phyloP scores from a whole-genome alignment of 768 basidiomycete species.

The Suillus alpinus region DNA sequence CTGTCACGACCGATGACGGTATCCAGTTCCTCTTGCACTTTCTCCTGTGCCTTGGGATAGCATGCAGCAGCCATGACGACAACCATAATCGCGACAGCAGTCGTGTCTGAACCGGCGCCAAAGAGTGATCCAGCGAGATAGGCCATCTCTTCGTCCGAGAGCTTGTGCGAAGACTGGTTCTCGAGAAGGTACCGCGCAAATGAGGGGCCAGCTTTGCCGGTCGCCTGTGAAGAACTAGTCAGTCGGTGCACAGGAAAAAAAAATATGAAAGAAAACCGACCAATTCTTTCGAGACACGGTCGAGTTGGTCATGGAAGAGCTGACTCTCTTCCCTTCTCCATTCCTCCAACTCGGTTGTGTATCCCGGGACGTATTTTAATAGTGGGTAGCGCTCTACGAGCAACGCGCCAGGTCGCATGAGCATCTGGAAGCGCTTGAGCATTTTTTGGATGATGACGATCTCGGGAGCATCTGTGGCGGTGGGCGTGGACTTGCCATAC shows the following conservation, averaged over 20 bases:
- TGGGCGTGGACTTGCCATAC: slow-evolving; percentile 33
- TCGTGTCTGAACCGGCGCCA: slow-evolving; percentile 67
- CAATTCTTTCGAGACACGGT: slow-evolving; percentile 43
- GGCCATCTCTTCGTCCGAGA: slow-evolving; percentile 55
- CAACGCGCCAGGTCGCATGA: slow-evolving; percentile 35
- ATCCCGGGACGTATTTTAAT: slow-evolving; percentile 54
- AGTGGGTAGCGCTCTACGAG: slow-evolving; percentile 36
- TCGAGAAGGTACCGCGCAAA: slow-evolving; percentile 61
- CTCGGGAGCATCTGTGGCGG: slow-evolving; percentile 27
- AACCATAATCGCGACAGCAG: slow-evolving; percentile 56
- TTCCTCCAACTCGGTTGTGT: slow-evolving; percentile 51
- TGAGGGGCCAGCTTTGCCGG: slow-evolving; percentile 31
- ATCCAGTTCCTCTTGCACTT: slow-evolving; percentile 56
- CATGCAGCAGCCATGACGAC: slow-evolving; percentile 56
- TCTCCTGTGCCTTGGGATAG: slow-evolving; percentile 49
- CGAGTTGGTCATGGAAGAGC: slow-evolving; percentile 53
- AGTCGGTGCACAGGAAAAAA: too few species aligned
- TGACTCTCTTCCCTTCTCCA: slow-evolving; percentile 56
- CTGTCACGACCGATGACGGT: slow-evolving; percentile 45
- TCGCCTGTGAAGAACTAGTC: slow-evolving; percentile 12
- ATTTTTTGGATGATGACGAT: slow-evolving; percentile 32
- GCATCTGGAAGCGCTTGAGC: slow-evolving; percentile 33
- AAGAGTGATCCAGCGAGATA: slow-evolving; percentile 66
- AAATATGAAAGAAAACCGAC: slow-evolving; percentile 23
- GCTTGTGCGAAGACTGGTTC: slow-evolving; percentile 49